Conservation (phyloP, 192 early-diverging fungal species). For the Powellomyces hirtus region DNA sequence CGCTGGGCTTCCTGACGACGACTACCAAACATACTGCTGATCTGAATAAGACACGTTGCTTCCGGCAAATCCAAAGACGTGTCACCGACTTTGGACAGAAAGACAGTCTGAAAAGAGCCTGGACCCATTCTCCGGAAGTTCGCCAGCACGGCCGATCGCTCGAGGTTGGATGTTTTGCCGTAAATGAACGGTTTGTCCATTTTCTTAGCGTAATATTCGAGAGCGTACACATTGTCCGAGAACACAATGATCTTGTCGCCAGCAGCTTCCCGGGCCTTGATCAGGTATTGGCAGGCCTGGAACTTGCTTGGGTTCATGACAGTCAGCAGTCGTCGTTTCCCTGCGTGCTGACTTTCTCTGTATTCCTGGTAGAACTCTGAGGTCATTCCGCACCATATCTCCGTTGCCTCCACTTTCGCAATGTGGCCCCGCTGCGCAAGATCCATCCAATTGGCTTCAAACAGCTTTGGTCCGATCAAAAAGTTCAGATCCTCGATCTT, state of each 20-base stretch:
- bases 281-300: conserved; percentile 96
- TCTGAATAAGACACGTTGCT: conserved; percentile 98
- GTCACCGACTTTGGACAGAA: conserved; percentile 88
- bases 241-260: conserved; percentile 99
- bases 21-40: conserved; percentile 95
- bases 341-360: conserved; percentile 9
- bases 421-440: conserved; percentile 94
- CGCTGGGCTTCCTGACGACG: conserved; percentile 98
- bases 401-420: conserved; percentile 94
- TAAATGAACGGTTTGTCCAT: conserved; percentile 85
- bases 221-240: conserved; percentile 96
- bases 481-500: conserved; percentile 98
- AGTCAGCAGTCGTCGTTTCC: conserved; percentile 80
- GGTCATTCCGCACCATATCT: conserved; percentile 99
- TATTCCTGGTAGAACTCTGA: conserved; percentile 95
- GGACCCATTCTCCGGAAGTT: conserved; percentile 34
- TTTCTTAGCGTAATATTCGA: conserved; percentile 79
- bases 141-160: conserved; percentile 56
- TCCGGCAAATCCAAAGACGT: conserved; percentile 99
- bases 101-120: conserved; percentile 46
- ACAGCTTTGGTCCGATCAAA: conserved; percentile 97
- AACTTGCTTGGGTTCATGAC: conserved; percentile 98
- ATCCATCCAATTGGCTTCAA: conserved; percentile 99
- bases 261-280: conserved; percentile 84
- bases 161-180: conserved; percentile 84